phyloP scores from a whole-genome alignment of 345 rosid species.

The Lagerstroemia speciosa region DNA sequence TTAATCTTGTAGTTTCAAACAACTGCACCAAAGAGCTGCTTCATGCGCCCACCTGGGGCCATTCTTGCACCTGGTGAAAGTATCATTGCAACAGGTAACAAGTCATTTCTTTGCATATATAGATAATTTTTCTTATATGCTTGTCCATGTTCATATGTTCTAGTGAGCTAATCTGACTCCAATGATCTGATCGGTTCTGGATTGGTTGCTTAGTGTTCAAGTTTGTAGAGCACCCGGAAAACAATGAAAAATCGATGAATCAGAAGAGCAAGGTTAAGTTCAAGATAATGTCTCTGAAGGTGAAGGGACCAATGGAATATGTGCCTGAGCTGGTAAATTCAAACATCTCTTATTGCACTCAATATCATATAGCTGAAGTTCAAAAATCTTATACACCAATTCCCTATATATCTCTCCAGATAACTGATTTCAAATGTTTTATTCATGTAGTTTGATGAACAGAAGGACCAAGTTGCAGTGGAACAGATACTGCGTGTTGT shows the following conservation, averaged over 20 bases:
- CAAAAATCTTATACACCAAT: not conserved
- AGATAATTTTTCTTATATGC: not conserved
- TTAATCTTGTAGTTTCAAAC: conserved; percentile 74
- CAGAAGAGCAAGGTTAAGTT: conserved; percentile 86
- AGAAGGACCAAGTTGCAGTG: conserved; percentile 65
- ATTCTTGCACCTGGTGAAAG: conserved; percentile 91
- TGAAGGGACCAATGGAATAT: conserved; percentile 75
- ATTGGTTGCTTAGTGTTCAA: conserved; percentile 56
- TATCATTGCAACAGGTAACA: conserved; percentile 76
- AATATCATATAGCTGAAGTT: not conserved
- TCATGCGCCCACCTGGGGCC: conserved; percentile 98
- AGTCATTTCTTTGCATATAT: not conserved
- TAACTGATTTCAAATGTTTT: not conserved
- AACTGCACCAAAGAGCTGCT: conserved; percentile 96
- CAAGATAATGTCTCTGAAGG: conserved; percentile 90
- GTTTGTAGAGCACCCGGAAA: conserved; percentile 92
- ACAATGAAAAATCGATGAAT: conserved; percentile 85
- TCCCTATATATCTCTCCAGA: not conserved
- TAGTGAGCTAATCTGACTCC: not conserved
- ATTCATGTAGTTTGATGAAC: conserved; percentile 80
- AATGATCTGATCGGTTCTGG: conserved; percentile 9
- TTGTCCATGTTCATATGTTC: conserved; percentile 2
- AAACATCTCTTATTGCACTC: not conserved
- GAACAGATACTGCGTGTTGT: conserved; percentile 82
- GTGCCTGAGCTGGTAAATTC: conserved; percentile 89